Evolutionary conservation across 352 stramenopile genomes (phyloP), one percentile per base, ranked within the genome.

Genomic region (Plasmopara halstedii): DNA sequence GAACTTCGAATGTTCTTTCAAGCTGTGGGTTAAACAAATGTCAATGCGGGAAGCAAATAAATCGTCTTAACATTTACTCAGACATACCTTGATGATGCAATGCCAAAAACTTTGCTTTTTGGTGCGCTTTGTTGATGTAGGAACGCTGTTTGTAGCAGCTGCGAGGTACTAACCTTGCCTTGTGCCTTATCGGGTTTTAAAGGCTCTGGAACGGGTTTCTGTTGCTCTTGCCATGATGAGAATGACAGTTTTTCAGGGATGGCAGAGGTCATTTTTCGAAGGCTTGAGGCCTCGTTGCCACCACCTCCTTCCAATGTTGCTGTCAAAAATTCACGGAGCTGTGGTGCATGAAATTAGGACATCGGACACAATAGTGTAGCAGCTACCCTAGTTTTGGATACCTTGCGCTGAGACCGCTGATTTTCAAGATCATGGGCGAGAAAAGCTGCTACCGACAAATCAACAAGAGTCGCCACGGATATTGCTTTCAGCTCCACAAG

Each of bases 351-450:
- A 18, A 22, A 27, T 62, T 39, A 63, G 48, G 44, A 4, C 9
- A n/a, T 7, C 21, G 7, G 25, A 29, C 11, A 6, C 6, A 29
- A 29, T 11, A 29, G 11, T 10, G 7, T 29, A 29, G 25, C 7
- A 29, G 25, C 25, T 29, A 29, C 11, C 25, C n/a, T n/a, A n/a
- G n/a, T n/a, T n/a, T n/a, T n/a, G n/a, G n/a, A 29, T 21, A 83
- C 78, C 73, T 90, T 90, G 47, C 79, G 64, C 29, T 79, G 67
- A 0, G 76, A 85, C 48, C 79, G 47, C 29, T 86, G 62, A 25
- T 86, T 84, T 9, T 64, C 40, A 9, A 53, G 40, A 19, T 88
- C 64, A 23, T 86, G 63, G n/a, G 50, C 56, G 4, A 90, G 50
- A 38, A 88, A 81, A 9, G 73, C 71, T 10, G 46, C 33, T 4